Base-by-base conservation (phyloP, 1,284 basidiomycete species). In the Neonothopanus nambi region DNA sequence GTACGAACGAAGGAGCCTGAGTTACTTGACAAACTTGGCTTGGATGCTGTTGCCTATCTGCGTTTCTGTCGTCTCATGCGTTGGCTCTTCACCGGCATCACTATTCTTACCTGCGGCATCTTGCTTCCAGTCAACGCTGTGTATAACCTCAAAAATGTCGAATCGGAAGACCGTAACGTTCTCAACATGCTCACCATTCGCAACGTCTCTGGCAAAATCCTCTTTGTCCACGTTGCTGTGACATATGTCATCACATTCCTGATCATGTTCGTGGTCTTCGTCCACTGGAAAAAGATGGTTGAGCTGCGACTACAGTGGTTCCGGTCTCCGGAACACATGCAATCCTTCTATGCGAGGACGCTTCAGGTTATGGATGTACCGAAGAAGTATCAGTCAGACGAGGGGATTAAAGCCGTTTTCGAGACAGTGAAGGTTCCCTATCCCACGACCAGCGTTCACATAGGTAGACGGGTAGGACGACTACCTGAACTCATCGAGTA, bases 31-130 rank as follows among this genome's bases (percentile, higher is more conserved):
- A 94, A 95, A 67, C 82, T 98, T 63, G 96, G 93, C 15, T 83
- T 98, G 18, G 97, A 99, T 67, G 96, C 95, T 0, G 89, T 94
- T 48, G 82, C 91, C 12, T 99, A 93, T 70, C 82, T 99, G 17
- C 89, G 95, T 20, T 98, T 99, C 69, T 79, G 90, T 24, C 86
- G 94, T 57, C 86, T 99, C 75, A 81, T 91, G 65, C 85, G 94
- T 23, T 84, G 82, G 76, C 74, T 92, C 37, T 95, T 95, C 75
- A 74, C 81, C 40, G 70, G 74, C 37, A 77, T 94, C 51, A 84
- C 89, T 1, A 47, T 82, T 48, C 72, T 93, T 47, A 78, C 84
- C 40, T 91, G 89, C 61, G 83, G 75, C 15, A 75, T 94, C 35
- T 83, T 98, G 57, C 81, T 97, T 55, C 92, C 93, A 21, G 76